These are phyloP conservation scores for Talaromyces sp. DNA, from an alignment of 2,329 filamentous ascomycete genomes.

Conservation along the genomic window DNA sequence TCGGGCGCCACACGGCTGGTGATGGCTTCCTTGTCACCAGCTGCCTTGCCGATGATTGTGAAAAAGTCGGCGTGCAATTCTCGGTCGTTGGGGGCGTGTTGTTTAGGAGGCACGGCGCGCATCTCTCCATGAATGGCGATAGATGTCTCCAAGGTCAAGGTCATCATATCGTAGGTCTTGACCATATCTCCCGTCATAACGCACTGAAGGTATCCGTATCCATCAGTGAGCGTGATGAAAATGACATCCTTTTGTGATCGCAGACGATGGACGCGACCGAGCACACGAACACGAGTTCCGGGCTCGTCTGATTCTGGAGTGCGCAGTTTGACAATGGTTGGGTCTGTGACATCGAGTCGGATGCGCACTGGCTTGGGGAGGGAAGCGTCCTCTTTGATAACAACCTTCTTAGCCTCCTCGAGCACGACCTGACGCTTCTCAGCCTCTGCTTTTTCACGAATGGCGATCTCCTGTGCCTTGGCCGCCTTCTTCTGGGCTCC, in stretches of 20 bases:
- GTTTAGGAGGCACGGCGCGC: slow-evolving; percentile 72
- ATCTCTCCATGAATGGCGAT: slow-evolving; percentile 82
- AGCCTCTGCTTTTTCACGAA: slow-evolving; percentile 70
- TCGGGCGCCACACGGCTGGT: slow-evolving; percentile 75
- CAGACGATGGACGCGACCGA: slow-evolving; percentile 78
- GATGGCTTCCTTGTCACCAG: slow-evolving; percentile 85
- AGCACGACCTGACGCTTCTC: slow-evolving; percentile 68
- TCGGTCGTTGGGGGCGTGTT: slow-evolving; percentile 76
- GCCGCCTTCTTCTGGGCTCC: slow-evolving; percentile 79
- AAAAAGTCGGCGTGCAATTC: slow-evolving; percentile 92
- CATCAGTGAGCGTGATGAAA: slow-evolving; percentile 83
- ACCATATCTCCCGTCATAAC: slow-evolving; percentile 77
- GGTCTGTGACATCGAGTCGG: slow-evolving; percentile 69
- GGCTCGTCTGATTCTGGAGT: slow-evolving; percentile 56
- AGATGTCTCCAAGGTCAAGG: slow-evolving; percentile 82
- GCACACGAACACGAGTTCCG: slow-evolving; percentile 74
- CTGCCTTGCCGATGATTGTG: slow-evolving; percentile 73
- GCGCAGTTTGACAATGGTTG: slow-evolving; percentile 57
- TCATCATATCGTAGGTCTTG: slow-evolving; percentile 88
- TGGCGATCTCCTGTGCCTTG: slow-evolving; percentile 71
- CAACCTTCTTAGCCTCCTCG: slow-evolving; percentile 78
- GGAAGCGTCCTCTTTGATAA: slow-evolving; percentile 66
- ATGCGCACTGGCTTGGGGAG: slow-evolving; percentile 74
- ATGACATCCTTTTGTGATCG: slow-evolving; percentile 79
- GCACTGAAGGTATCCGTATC: slow-evolving; percentile 82